phyloP scores from a whole-genome alignment of 441 rosid genomes.

The Pelargonium fulgidum region DNA sequence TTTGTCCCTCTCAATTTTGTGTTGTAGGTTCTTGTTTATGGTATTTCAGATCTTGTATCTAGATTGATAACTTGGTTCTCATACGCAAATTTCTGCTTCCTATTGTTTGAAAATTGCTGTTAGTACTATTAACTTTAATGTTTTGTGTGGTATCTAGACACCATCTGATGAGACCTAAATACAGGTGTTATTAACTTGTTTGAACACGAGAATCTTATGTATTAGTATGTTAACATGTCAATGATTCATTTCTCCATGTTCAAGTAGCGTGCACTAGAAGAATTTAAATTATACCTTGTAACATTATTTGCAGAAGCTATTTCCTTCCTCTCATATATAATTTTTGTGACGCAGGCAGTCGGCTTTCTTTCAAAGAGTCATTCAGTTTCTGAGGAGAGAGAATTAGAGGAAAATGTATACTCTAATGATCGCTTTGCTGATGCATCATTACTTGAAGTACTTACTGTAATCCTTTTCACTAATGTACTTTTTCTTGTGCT shows the following conservation, averaged over 20 bases:
- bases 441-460: constrained; percentile 61
- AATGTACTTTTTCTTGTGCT: constrained; percentile 20
- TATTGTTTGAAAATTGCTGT: neutral
- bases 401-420: constrained; percentile 65
- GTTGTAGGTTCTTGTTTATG: neutral
- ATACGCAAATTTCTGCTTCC: neutral
- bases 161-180: neutral
- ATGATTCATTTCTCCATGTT: neutral
- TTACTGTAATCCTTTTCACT: constrained; percentile 20
- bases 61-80: neutral
- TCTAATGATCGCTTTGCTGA: constrained; percentile 48
- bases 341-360: constrained; percentile 42
- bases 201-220: neutral
- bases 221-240: neutral
- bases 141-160: neutral
- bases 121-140: neutral
- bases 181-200: neutral
- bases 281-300: neutral
- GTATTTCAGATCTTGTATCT: neutral
- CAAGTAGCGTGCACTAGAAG: too few relatives aligned
- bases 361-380: constrained; percentile 72
- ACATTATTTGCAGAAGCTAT: constrained; percentile 8
- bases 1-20: neutral
- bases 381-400: constrained; percentile 59
- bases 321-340: constrained; percentile 9